A percentile compares a stretch with the other conserved stretches of the same genome.
Evolutionary conservation across 2,329 filamentous ascomycete species (phyloP).

Genomic region (Fusarium anthophilum): DNA sequence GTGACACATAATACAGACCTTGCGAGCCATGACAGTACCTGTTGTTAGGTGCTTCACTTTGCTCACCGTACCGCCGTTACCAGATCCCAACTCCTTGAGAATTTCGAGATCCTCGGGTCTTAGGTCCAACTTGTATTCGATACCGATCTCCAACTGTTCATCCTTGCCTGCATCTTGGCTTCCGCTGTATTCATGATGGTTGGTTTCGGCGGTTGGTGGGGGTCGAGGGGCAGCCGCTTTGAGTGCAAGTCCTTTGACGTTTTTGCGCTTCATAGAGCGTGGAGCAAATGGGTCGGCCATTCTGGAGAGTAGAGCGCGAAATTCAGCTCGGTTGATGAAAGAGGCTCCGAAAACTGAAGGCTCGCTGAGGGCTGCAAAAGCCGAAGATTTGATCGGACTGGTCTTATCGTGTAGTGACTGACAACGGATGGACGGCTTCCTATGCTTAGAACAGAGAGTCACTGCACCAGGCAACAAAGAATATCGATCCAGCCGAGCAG

Average conservation of each 20-base stretch:
- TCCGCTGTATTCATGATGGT: constrained; percentile 67
- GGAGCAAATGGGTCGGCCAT: constrained; percentile 73
- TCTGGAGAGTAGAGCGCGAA: constrained; percentile 36
- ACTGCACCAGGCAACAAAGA: constrained; percentile 5
- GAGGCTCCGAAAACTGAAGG: background rate
- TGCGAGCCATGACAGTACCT: constrained; percentile 96
- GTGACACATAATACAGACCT: constrained; percentile 66
- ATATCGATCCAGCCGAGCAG: constrained; percentile 5
- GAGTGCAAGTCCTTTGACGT: constrained; percentile 94
- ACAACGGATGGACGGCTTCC: constrained; percentile 4
- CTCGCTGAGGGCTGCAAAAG: constrained; percentile 10
- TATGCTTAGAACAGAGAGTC: background rate
- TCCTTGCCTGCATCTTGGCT: constrained; percentile 66
- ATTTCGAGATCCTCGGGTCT: constrained; percentile 92
- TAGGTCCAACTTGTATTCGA: constrained; percentile 95
- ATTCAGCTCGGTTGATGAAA: constrained; percentile 8
- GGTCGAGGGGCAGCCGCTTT: constrained; percentile 79
- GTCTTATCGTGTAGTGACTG: constrained; percentile 27
- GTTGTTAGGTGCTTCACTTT: constrained; percentile 96
- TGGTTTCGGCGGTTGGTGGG: constrained; percentile 76
- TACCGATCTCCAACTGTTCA: constrained; percentile 87
- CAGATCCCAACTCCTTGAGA: constrained; percentile 92
- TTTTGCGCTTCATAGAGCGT: constrained; percentile 97
- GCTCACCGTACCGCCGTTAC: constrained; percentile 97
- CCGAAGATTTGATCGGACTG: constrained; percentile 22